Evolutionary conservation across 2,329 filamentous ascomycete genomes (phyloP).

Genomic region (Cytospora mali): DNA sequence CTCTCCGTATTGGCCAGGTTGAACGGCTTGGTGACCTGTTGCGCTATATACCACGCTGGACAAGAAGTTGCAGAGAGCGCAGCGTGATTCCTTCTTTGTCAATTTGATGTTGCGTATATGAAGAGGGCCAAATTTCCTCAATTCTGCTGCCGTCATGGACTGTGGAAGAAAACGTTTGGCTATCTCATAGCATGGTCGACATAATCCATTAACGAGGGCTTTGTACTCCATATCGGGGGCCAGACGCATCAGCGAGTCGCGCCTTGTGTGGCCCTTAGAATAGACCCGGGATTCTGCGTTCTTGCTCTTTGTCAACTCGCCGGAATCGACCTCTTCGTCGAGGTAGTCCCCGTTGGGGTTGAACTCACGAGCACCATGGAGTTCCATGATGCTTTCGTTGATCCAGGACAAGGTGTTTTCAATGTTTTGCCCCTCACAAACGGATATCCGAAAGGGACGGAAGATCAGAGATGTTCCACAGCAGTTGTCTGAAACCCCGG

Average conservation of each 20-base stretch:
- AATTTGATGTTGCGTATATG: slow-evolving; percentile 7
- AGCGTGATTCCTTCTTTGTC: neutral
- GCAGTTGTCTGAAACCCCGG: neutral
- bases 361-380: neutral
- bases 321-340: neutral
- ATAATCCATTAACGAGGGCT: neutral
- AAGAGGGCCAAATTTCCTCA: neutral
- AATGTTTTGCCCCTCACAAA: neutral
- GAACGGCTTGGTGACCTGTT: neutral
- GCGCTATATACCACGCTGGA: neutral
- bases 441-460: neutral
- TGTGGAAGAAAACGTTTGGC: neutral
- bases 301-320: neutral
- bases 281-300: neutral
- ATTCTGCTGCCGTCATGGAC: neutral
- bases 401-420: neutral
- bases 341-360: neutral
- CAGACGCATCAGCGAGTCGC: neutral
- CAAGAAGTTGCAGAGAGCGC: slow-evolving; percentile 6
- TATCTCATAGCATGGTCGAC: slow-evolving; percentile 2
- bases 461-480: neutral
- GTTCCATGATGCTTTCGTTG: neutral
- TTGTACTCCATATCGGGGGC: neutral
- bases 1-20: neutral
- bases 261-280: neutral